Base-by-base conservation (phyloP, 2,329 filamentous ascomycete species). In the Hypocreales sp. region DNA sequence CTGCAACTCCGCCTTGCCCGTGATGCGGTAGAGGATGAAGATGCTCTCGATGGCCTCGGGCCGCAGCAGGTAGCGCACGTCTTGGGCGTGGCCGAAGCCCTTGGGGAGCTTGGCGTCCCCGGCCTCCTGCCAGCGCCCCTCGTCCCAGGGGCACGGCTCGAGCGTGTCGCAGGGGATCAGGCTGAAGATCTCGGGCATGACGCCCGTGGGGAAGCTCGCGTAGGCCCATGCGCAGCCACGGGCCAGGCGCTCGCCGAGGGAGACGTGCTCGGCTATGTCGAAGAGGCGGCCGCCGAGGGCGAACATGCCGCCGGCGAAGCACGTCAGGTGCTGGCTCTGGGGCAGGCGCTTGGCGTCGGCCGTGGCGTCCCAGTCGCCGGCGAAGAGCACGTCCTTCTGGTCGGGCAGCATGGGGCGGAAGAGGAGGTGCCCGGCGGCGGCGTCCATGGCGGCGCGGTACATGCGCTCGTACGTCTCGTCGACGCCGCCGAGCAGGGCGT, bases 1-100 rank as follows among this genome's bases (percentile, higher is more conserved):
- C 36, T 60, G 61, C 35, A 61, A 56, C 17, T 58, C 51, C 3
- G 47, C 26, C 20, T 59, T 47, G 2, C 59, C 64, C 0, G 63
- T 68, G 26, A 66, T 53, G 12, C 64, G 68, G 47, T 77, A 82
- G 59, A 87, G 69, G 44, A 82, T 67, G 48, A 82, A 87, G 5
- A 90, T 68, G 10, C 72, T 79, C 55, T 87, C 80, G 29, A 87
- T 82, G 3, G 79, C 79, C 51, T 87, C 80, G 0, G 61, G 60
- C 0, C 64, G 47, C 13, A 69, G 48, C 8, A 62, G 46, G 30
- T 69, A 68, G 4, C 56, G 53, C 0, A 61, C 45, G 28, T 68
- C 62, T 0, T 50, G 59, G 8, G 53, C 53, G 35, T 72, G 65
- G 26, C 62, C 72, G 46, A 80, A 83, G 0, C 80, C 79, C 7